Base-by-base conservation (phyloP, 306 rosid genomes). In the Purshia tridentata region DNA sequence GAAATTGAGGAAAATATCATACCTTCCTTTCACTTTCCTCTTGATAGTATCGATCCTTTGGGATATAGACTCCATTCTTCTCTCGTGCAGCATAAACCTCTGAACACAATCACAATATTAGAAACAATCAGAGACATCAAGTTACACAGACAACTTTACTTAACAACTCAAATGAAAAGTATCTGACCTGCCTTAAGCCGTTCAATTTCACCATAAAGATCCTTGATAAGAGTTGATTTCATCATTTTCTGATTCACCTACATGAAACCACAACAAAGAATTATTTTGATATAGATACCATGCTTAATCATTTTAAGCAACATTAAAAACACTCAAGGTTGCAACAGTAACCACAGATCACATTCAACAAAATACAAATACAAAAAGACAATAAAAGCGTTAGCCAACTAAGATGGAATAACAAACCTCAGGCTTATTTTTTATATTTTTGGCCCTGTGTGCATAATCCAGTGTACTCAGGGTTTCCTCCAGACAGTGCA, bases 21-120 rank as follows among this genome's bases (percentile, higher is more conserved):
- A 91, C 99, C 97, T 95, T 95, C 82, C 78, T 90, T 51, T 91
- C 99, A 76, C 74, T 91, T 82, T 95, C 99, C 83, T 95, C 99
- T 54, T 91, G 99, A 76, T 80, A 81, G 78, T 87, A 91, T 76
- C 97, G 86, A 18, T 95, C 99, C 86, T 95, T 95, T 1, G 99
- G 99, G 69, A 95, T 88, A 65, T 95, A 91, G 56, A 95, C 96
- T 49, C 99, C 99, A 70, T 88, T 89, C 89, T 95, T 95, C 81
- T 95, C 98, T 54, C 99, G 99, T 4, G 98, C 85, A 53, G 99
- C 98, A 84, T 90, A 88, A 44, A 95, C 98, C 97, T 95, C 99
- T 95, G 88, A 41, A 45, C 41, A 47, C 37, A 74, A 72, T 64
- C 54, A 69, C 29, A 73, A 76, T 54, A 69, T 67, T 50, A 56